phyloP scores from a whole-genome alignment of 2,329 filamentous ascomycete species.

The Diaporthe longicolla region DNA sequence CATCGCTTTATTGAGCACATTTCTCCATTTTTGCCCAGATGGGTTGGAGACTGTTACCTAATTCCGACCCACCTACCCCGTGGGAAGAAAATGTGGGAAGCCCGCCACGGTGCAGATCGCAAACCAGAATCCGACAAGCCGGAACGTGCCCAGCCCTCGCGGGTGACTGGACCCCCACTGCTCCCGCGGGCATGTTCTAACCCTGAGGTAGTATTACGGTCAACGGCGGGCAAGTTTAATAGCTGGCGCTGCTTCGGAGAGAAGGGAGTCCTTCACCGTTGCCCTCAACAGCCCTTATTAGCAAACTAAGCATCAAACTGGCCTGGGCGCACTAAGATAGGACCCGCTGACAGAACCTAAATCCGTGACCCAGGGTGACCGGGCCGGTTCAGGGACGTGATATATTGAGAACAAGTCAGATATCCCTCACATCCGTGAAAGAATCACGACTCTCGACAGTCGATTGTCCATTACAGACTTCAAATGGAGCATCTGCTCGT shows the following conservation, averaged over 20 bases:
- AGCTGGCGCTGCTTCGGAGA: background rate
- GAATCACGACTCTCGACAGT: background rate
- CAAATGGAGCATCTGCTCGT: background rate
- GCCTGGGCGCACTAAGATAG: background rate
- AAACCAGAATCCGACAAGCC: conserved; percentile 31
- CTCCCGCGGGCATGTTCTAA: conserved; percentile 4
- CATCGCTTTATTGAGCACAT: conserved; percentile 6
- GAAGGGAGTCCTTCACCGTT: background rate
- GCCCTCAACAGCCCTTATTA: background rate
- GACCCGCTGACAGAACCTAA: background rate
- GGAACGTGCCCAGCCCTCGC: conserved; percentile 24
- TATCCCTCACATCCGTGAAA: background rate
- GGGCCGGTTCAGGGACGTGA: background rate
- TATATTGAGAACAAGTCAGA: background rate
- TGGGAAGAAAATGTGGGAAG: conserved; percentile 22
- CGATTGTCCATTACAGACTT: background rate
- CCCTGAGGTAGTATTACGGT: conserved; percentile 5
- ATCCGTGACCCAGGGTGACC: background rate
- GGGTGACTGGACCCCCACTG: conserved; percentile 24
- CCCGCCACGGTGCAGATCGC: conserved; percentile 13
- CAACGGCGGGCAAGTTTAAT: conserved; percentile 18
- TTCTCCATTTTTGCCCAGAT: conserved; percentile 25
- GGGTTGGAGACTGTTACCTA: conserved; percentile 38
- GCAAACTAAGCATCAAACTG: background rate
- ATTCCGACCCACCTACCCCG: conserved; percentile 39